Evolutionary conservation across 2,329 filamentous ascomycete genomes (phyloP).

Genomic region (Hymenoscyphus salicellus): DNA sequence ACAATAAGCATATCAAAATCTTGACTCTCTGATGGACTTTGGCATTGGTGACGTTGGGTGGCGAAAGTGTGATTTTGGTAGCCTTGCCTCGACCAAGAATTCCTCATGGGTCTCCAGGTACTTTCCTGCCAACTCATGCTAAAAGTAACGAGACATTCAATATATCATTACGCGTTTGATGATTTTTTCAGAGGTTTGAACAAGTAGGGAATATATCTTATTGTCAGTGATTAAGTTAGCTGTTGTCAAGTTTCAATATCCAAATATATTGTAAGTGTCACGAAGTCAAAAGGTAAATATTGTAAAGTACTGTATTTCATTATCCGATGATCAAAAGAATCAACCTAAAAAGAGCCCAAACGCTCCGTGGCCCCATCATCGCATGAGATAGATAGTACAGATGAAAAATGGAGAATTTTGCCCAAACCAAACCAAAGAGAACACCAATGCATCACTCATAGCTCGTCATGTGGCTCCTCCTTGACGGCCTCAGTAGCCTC

Average conservation of each 20-base stretch:
- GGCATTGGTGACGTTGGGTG: no score
- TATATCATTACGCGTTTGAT: no score
- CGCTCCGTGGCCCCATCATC: slow-evolving; percentile 10
- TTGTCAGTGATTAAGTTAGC: no score
- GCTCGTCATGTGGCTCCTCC: slow-evolving; percentile 41
- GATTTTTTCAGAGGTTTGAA: no score
- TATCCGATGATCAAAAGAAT: slow-evolving; percentile 15
- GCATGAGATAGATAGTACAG: slow-evolving; percentile 29
- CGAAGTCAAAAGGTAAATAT: background rate
- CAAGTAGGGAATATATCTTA: no score
- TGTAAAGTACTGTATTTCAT: slow-evolving; percentile 11
- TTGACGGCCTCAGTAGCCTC: slow-evolving; percentile 47
- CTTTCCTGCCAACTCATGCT: no score
- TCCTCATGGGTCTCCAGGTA: no score
- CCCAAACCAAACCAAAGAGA: slow-evolving; percentile 5
- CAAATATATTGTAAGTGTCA: background rate
- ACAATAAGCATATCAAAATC: slow-evolving; percentile 15
- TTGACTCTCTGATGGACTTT: background rate
- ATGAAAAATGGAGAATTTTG: slow-evolving; percentile 17
- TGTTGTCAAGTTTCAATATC: no score
- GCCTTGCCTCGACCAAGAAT: no score
- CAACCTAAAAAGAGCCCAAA: slow-evolving; percentile 13
- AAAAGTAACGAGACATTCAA: no score
- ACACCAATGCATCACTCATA: background rate
- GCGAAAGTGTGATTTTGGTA: no score